phyloP scores from a whole-genome alignment of 2,329 filamentous ascomycete species.

The Aspergillus pseudonomiae region DNA sequence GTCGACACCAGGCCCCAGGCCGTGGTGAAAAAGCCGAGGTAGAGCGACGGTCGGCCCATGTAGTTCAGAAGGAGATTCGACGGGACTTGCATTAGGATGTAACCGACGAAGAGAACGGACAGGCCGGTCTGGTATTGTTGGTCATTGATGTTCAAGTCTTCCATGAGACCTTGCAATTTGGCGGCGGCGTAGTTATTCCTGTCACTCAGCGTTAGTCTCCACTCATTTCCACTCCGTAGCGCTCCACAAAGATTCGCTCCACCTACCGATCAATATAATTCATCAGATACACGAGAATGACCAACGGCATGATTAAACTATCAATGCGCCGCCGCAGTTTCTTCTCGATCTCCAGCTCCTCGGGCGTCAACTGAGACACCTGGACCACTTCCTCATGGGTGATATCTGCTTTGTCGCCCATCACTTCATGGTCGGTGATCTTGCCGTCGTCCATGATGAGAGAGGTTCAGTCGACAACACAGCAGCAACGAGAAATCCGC shows the following conservation, averaged over 20 bases:
- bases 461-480: not conserved
- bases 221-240: too few relatives aligned
- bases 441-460: conserved; percentile 9
- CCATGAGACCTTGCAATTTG: conserved; percentile 46
- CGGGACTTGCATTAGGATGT: conserved; percentile 52
- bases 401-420: conserved; percentile 23
- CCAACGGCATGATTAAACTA: conserved; percentile 42
- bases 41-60: conserved; percentile 47
- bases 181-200: conserved; percentile 53
- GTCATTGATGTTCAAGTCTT: conserved; percentile 39
- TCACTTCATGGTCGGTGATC: conserved; percentile 19
- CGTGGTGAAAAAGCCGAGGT: conserved; percentile 49
- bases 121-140: conserved; percentile 46
- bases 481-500: not conserved
- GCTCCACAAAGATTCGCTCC: too few relatives aligned
- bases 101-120: conserved; percentile 49
- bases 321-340: conserved; percentile 44
- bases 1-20: conserved; percentile 52
- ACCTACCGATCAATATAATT: conserved; percentile 49
- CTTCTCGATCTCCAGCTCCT: conserved; percentile 41
- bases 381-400: conserved; percentile 41
- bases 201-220: not conserved
- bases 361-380: conserved; percentile 25
- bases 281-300: conserved; percentile 48
- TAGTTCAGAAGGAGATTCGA: conserved; percentile 50